Evolutionary conservation across 2,329 filamentous ascomycete species (phyloP), one percentile per base, ranked within the genome.

Genomic region (Sclerotinia trifoliorum): DNA sequence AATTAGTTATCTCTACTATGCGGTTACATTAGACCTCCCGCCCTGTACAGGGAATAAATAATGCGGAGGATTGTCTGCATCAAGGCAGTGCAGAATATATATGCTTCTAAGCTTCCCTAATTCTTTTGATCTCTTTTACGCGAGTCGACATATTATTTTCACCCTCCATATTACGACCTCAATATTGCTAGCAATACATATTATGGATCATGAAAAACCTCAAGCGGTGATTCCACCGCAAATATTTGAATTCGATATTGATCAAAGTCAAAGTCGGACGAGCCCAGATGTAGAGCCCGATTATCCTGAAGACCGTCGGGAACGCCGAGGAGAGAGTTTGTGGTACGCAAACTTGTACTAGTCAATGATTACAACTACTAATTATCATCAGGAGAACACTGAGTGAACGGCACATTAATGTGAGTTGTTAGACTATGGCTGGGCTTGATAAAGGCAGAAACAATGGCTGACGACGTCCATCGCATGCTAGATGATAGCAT

Each of bases 341-440:
- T 77, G 75, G 75, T 76, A 54, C 67, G 73, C 44, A 48, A 52
- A 51, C 19, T 24, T 57, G 29, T 51, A 62, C 44, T n/a, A 21
- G 39, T 66, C 24, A 39, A 55, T 52, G 46, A 26, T 57, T 42
- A 39, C 35, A 24, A 54, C 32, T 21, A 57, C 68, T 75, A 19
- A 73, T 54, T 24, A 52, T 64, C 60, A 65, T 39, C 58, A 80
- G 80, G 79, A 77, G 80, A 73, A 77, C 79, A 7, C 71, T 81
- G 58, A 77, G 77, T 52, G 80, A 81, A 70, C 74, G 79, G 52
- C 80, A 81, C 54, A 80, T 81, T 69, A 81, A 80, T 70, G 77
- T 78, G 68, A 70, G 75, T 70, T 1, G 10, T 52, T 35, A 2
- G 19, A 61, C 29, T 54, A 44, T n/a, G 24, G 32, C 21, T n/a